A percentile compares a stretch with the other conserved stretches of the same genome.
These are phyloP conservation scores for Echeveria elegans DNA, from an alignment of 164 flowering plant genomes.

Conservation along the genomic window DNA sequence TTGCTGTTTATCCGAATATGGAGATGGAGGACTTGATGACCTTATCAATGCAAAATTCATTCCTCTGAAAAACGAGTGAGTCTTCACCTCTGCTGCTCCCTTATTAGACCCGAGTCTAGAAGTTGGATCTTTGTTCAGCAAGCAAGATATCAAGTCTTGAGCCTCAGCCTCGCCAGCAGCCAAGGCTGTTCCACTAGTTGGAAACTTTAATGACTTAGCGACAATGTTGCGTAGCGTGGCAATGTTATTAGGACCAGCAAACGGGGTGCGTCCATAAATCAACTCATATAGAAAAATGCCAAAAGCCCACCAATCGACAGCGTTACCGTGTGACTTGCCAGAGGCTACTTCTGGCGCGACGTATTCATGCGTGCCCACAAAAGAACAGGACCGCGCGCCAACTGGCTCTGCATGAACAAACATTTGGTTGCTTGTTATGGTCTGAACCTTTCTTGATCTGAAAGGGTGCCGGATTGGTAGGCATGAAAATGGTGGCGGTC, in stretches of 20 bases:
- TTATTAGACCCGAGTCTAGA: constrained; percentile 54
- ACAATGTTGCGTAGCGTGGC: constrained; percentile 55
- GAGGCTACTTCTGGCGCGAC: constrained; percentile 80
- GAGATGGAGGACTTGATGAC: constrained; percentile 52
- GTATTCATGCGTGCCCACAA: constrained; percentile 95
- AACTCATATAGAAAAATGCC: constrained; percentile 84
- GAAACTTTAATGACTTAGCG: constrained; percentile 43
- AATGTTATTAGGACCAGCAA: constrained; percentile 48
- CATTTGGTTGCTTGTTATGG: constrained; percentile 27
- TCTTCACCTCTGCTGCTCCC: constrained; percentile 76
- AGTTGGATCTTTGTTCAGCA: constrained; percentile 59
- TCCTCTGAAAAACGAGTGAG: constrained; percentile 66
- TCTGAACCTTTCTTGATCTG: constrained; percentile 52
- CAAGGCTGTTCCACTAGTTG: constrained; percentile 22
- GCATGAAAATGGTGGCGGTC: constrained; percentile 23
- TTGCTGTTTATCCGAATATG: constrained; percentile 28
- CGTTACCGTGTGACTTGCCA: constrained; percentile 71
- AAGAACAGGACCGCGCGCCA: constrained; percentile 63
- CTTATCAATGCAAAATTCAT: constrained; percentile 67
- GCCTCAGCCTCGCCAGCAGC: constrained; percentile 32
- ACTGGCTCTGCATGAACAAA: constrained; percentile 91
- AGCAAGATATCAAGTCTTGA: constrained; percentile 43
- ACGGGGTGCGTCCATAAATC: constrained; percentile 79
- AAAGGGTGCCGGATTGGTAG: constrained; percentile 30
- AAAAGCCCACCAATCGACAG: constrained; percentile 95